A percentile compares a stretch with the other conserved stretches of the same genome.
Evolutionary conservation across 768 basidiomycete species (phyloP).

Genomic region (Pholiota molesta): DNA sequence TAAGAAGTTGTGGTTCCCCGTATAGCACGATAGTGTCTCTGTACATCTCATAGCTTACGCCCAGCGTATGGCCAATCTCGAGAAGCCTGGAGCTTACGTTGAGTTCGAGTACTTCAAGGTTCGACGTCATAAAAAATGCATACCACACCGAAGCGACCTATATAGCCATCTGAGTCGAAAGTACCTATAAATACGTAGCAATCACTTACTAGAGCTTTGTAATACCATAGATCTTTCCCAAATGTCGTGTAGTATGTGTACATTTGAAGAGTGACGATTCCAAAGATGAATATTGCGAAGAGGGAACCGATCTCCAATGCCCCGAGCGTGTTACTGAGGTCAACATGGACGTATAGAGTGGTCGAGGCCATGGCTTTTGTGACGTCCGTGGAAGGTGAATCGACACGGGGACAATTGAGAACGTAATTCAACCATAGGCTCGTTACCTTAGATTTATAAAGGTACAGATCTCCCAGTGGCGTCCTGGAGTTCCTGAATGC

Average conservation of each 20-base stretch:
- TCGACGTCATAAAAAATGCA: not conserved
- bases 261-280: constrained; percentile 27
- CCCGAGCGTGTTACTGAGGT: constrained; percentile 23
- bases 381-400: not conserved
- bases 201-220: constrained; percentile 27
- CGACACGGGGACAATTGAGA: not conserved
- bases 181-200: not conserved
- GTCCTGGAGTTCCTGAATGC: too few species aligned
- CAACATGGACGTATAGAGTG: constrained; percentile 5
- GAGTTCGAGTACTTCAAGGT: not conserved
- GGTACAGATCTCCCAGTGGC: too few species aligned
- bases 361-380: not conserved
- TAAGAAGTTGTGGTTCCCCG: constrained; percentile 23
- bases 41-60: constrained; percentile 31
- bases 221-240: constrained; percentile 22
- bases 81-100: constrained; percentile 22
- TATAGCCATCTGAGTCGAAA: not conserved
- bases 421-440: not conserved
- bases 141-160: constrained; percentile 16
- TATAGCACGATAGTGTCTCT: constrained; percentile 30
- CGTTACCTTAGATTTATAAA: too few species aligned
- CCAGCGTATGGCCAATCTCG: constrained; percentile 30
- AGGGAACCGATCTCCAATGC: constrained; percentile 30
- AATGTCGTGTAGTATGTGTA: constrained; percentile 26
- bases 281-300: constrained; percentile 29